Percentiles rank a stretch among this genome's conserved stretches.
These are phyloP conservation scores for Miamiensis avidus DNA, from an alignment of 169 alveolate genomes.

Conservation along the genomic window DNA sequence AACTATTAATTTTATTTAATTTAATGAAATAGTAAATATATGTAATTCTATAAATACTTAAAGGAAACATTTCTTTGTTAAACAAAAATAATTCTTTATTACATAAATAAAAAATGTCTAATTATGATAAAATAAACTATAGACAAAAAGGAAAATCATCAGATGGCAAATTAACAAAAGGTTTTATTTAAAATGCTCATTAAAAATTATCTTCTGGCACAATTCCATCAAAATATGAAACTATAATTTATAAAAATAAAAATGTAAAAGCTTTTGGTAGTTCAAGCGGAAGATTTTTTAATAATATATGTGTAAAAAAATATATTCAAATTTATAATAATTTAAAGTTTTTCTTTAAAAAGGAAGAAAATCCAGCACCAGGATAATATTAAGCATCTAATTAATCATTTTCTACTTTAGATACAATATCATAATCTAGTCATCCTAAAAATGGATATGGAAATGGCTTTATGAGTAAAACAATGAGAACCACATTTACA, in stretches of 20 bases:
- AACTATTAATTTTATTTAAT: too few species aligned
- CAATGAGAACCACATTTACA: not conserved
- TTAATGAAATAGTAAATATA: too few species aligned
- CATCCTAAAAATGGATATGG: not conserved
- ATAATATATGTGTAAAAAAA: not conserved
- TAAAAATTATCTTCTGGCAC: not conserved
- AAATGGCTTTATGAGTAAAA: not conserved
- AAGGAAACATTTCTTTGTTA: too few species aligned
- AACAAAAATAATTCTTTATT: not conserved
- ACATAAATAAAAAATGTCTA: not conserved
- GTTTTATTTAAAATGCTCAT: not conserved
- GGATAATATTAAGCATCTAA: not conserved
- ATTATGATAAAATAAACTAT: too few species aligned
- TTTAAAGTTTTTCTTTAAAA: too few species aligned
- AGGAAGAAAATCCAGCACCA: not conserved
- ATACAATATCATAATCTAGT: not conserved
- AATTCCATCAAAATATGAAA: not conserved
- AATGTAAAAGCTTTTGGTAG: not conserved
- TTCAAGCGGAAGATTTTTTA: not conserved
- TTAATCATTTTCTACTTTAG: not conserved
- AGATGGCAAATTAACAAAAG: not conserved
- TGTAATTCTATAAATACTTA: too few species aligned
- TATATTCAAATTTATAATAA: too few species aligned
- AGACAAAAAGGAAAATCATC: not conserved
- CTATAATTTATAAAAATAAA: not conserved